phyloP scores from a whole-genome alignment of 2,329 filamentous ascomycete species.

The Lachnellula hyalina region DNA sequence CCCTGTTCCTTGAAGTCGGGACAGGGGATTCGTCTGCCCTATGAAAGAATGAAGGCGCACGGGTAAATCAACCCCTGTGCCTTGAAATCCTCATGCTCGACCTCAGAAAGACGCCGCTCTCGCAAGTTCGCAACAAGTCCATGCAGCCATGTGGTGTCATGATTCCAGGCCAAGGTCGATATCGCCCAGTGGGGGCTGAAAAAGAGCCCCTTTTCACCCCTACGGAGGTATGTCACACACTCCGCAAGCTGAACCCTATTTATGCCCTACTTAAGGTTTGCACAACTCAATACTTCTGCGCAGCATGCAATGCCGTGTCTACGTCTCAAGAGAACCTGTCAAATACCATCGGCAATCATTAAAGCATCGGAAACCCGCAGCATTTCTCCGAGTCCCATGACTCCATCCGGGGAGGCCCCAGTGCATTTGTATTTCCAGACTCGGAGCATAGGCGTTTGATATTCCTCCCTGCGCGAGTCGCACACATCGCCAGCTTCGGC shows the following conservation, averaged over 20 bases:
- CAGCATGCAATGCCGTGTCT: not conserved
- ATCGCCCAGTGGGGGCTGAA: no score
- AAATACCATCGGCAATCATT: no score
- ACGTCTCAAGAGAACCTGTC: no score
- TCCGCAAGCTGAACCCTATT: not conserved
- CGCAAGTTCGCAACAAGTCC: not conserved
- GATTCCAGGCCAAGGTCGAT: no score
- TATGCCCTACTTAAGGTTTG: not conserved
- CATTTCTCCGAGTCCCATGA: not conserved
- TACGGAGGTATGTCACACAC: not conserved
- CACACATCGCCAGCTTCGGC: not conserved
- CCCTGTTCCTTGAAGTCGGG: no score
- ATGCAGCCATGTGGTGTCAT: not conserved
- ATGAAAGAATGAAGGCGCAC: slow-evolving; percentile 3
- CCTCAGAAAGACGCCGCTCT: not conserved
- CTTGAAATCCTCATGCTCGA: slow-evolving; percentile 6
- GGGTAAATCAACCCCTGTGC: not conserved
- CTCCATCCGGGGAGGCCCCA: not conserved
- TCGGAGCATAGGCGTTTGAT: not conserved
- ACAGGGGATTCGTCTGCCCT: not conserved
- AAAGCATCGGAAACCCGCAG: not conserved
- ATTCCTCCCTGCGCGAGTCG: not conserved
- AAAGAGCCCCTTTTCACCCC: not conserved
- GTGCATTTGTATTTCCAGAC: not conserved
- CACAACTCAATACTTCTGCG: not conserved